A percentile compares a stretch with the other conserved stretches of the same genome.
Conservation (phyloP, 2,329 filamentous ascomycete genomes). For the Diplodia seriata region DNA sequence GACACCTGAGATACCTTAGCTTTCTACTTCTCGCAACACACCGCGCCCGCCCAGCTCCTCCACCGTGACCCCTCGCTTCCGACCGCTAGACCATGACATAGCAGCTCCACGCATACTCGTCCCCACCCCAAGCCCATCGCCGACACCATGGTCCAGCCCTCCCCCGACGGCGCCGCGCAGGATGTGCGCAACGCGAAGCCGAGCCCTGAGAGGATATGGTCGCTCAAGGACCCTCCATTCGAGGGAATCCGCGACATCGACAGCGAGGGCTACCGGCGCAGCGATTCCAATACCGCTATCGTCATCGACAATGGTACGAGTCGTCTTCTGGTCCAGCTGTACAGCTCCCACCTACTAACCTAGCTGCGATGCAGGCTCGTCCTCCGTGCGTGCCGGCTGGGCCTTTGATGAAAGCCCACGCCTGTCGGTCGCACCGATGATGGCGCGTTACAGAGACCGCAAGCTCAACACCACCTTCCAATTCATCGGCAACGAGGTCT, state of each 20-base stretch:
- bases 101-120: neutral
- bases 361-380: slow-evolving; percentile 70
- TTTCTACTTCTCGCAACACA: slow-evolving; percentile 14
- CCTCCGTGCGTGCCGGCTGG: slow-evolving; percentile 90
- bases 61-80: slow-evolving; percentile 9
- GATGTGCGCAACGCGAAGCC: slow-evolving; percentile 60
- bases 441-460: slow-evolving; percentile 93
- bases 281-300: slow-evolving; percentile 72
- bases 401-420: slow-evolving; percentile 87
- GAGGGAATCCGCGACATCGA: slow-evolving; percentile 64
- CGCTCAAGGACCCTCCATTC: slow-evolving; percentile 66
- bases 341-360: neutral
- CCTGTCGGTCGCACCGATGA: slow-evolving; percentile 82
- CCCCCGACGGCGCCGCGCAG: slow-evolving; percentile 49
- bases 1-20: slow-evolving; percentile 31
- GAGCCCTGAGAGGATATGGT: slow-evolving; percentile 59
- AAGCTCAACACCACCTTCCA: slow-evolving; percentile 91
- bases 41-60: neutral
- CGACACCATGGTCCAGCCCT: slow-evolving; percentile 46
- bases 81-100: slow-evolving; percentile 18
- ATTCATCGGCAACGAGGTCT: slow-evolving; percentile 91
- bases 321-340: slow-evolving; percentile 1
- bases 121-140: slow-evolving; percentile 16
- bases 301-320: slow-evolving; percentile 95
- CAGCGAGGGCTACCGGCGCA: slow-evolving; percentile 74